Evolutionary conservation across 169 alveolate species (phyloP).

Genomic region (Fabrea salina): DNA sequence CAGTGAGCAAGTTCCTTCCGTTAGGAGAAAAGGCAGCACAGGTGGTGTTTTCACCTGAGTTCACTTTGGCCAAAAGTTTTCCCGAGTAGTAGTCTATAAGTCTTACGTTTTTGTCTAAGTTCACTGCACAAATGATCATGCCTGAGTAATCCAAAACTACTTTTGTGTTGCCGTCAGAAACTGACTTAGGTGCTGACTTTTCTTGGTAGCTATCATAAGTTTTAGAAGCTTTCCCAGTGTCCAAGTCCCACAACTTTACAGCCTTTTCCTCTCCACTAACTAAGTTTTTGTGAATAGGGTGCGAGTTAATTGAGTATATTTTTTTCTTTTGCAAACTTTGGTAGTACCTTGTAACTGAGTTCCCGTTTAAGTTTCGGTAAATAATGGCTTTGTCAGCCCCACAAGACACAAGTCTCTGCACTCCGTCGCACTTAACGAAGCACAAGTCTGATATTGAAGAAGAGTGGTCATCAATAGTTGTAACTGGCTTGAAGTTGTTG

Average conservation of each 20-base stretch:
- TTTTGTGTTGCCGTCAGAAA: constrained; percentile 13
- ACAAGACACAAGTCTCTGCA: constrained; percentile 32
- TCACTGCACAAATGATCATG: neutral
- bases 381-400: constrained; percentile 36
- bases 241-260: neutral
- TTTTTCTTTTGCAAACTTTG: constrained; percentile 20
- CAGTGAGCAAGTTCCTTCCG: neutral
- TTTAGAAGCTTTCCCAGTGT: neutral
- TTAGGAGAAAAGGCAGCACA: constrained; percentile 22
- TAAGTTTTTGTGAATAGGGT: constrained; percentile 27
- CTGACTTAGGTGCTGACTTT: constrained; percentile 4
- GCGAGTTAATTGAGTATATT: constrained; percentile 13
- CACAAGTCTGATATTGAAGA: constrained; percentile 36
- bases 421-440: constrained; percentile 1
- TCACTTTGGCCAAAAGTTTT: constrained; percentile 1
- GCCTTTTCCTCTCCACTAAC: constrained; percentile 30
- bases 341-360: neutral
- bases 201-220: constrained; percentile 1
- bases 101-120: neutral
- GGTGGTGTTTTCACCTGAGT: neutral
- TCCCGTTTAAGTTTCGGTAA: constrained; percentile 18
- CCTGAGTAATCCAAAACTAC: constrained; percentile 24
- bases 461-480: constrained; percentile 44
- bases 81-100: constrained; percentile 24
- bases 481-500: constrained; percentile 10